Percentiles rank a stretch among this genome's conserved stretches.
Evolutionary conservation across 148 eudicot species (phyloP).

Genomic region (Suaeda aralocaspica): DNA sequence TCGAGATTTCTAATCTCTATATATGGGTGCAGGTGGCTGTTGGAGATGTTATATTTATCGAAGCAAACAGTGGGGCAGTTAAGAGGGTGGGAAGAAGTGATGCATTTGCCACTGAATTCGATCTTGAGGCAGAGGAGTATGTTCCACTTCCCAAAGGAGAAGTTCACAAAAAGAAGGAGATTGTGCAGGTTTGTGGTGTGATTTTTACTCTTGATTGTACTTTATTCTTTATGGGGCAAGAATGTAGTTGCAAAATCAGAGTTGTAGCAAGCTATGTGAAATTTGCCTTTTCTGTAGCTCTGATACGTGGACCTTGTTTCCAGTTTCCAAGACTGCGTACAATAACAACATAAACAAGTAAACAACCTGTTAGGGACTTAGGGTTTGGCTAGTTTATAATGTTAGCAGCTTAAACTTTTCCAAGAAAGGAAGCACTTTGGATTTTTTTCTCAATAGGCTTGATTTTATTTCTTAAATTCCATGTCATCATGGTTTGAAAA

Average conservation of each 20-base stretch:
- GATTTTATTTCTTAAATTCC: no score
- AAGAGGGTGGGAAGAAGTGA: constrained; percentile 98
- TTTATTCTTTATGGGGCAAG: no score
- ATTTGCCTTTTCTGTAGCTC: background rate
- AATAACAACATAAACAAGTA: background rate
- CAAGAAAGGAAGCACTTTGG: background rate
- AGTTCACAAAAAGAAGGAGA: constrained; percentile 98
- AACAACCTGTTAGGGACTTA: background rate
- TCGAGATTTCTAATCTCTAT: background rate
- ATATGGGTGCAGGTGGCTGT: constrained; percentile 71
- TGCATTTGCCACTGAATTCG: constrained; percentile 98
- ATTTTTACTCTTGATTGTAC: background rate
- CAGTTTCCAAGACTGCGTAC: background rate
- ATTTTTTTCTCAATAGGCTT: no score
- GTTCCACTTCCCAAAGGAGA: constrained; percentile 99
- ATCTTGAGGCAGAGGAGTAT: constrained; percentile 98
- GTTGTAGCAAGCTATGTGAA: background rate
- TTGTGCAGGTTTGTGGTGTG: constrained; percentile 70
- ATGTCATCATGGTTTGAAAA: no score
- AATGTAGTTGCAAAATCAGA: background rate
- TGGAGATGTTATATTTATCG: constrained; percentile 94
- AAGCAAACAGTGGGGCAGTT: constrained; percentile 98
- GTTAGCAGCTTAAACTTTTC: background rate
- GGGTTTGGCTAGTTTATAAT: no score
- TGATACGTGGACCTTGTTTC: background rate